Percentiles rank a stretch among this genome's conserved stretches.
These are phyloP conservation scores for Hypoxylon rickii DNA, from an alignment of 495 filamentous ascomycete genomes.

Conservation along the genomic window DNA sequence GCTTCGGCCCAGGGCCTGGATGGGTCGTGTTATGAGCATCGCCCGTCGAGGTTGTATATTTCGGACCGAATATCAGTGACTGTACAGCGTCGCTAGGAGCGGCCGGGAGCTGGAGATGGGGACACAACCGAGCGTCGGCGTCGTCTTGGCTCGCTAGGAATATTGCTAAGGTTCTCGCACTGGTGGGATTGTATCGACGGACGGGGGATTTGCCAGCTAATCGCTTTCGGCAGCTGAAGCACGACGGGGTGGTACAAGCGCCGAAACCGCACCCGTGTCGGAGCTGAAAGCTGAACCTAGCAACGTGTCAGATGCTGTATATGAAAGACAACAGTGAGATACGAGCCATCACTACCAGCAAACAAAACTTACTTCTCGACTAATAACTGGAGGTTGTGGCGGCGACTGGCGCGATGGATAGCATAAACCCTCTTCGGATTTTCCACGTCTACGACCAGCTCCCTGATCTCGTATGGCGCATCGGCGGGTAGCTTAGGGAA, in stretches of 20 bases:
- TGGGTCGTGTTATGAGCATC: constrained; percentile 10
- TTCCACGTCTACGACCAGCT: constrained; percentile 54
- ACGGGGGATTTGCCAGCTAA: constrained; percentile 67
- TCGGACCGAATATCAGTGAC: constrained; percentile 44
- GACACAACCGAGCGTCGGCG: constrained; percentile 74
- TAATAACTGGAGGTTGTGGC: constrained; percentile 58
- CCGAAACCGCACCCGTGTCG: constrained; percentile 75
- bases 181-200: constrained; percentile 69
- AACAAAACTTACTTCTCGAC: constrained; percentile 54
- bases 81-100: constrained; percentile 45
- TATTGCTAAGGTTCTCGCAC: constrained; percentile 76
- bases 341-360: neutral
- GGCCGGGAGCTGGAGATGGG: constrained; percentile 48
- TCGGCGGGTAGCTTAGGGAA: constrained; percentile 56
- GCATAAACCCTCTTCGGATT: constrained; percentile 58
- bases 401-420: constrained; percentile 54
- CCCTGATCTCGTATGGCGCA: constrained; percentile 56
- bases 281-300: constrained; percentile 84
- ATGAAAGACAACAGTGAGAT: neutral
- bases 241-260: constrained; percentile 76
- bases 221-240: constrained; percentile 75
- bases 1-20: neutral
- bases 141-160: constrained; percentile 81
- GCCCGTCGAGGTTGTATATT: constrained; percentile 25
- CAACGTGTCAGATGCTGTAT: constrained; percentile 19